Evolutionary conservation across 2,329 filamentous ascomycete species (phyloP).

Genomic region (Chalaropsis thielavioides): DNA sequence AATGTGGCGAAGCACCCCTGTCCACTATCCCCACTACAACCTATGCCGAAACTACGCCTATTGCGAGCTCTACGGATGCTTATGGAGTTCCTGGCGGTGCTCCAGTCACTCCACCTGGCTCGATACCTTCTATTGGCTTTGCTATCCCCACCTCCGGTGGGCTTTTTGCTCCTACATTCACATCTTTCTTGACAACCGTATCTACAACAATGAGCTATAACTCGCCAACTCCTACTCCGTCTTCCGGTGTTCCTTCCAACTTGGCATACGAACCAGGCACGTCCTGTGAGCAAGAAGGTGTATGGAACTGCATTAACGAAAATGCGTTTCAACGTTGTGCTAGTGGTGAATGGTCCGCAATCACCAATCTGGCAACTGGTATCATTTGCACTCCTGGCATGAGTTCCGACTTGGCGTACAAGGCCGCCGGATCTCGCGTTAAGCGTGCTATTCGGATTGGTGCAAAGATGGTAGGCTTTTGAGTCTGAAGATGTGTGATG

Average conservation of each 20-base stretch:
- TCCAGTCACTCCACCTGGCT: constrained; percentile 15
- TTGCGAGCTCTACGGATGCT: background rate
- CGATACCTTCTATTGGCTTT: constrained; percentile 25
- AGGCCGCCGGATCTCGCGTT: constrained; percentile 11
- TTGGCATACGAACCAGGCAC: constrained; percentile 19
- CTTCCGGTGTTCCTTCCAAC: constrained; percentile 13
- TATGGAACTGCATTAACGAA: constrained; percentile 40
- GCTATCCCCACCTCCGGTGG: constrained; percentile 27
- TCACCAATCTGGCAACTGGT: constrained; percentile 31
- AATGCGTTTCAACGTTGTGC: constrained; percentile 41
- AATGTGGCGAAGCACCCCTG: constrained; percentile 21
- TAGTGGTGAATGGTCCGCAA: constrained; percentile 35
- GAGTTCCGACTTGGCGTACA: constrained; percentile 18
- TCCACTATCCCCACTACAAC: constrained; percentile 16
- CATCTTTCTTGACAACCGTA: no score
- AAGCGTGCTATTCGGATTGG: constrained; percentile 18
- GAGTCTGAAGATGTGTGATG: constrained; percentile 1
- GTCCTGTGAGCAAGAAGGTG: constrained; percentile 28
- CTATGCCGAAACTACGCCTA: background rate
- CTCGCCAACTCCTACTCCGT: background rate
- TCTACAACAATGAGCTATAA: background rate
- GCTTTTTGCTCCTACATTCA: constrained; percentile 18
- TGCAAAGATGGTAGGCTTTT: constrained; percentile 19
- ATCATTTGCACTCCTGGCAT: constrained; percentile 33
- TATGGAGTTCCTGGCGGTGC: background rate